Evolutionary conservation across 345 rosid genomes (phyloP).

Genomic region (Fremontodendron californicum): DNA sequence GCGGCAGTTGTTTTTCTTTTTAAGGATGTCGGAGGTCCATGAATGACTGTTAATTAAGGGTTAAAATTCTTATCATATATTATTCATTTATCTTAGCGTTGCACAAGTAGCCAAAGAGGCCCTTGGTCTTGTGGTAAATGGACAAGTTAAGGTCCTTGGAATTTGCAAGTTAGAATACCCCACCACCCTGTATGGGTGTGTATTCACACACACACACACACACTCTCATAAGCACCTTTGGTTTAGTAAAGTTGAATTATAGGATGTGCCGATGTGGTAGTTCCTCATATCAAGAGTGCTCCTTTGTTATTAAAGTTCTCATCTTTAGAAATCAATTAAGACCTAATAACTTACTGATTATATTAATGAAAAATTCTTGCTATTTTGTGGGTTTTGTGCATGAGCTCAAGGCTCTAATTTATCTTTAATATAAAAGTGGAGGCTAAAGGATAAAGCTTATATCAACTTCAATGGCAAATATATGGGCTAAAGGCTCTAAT

Average conservation of each 20-base stretch:
- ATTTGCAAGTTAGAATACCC: neutral
- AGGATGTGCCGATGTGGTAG: neutral
- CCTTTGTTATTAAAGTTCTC: neutral
- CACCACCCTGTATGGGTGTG: neutral
- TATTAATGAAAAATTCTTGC: neutral
- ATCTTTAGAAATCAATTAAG: neutral
- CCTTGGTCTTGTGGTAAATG: neutral
- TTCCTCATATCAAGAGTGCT: neutral
- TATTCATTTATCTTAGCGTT: neutral
- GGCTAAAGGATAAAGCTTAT: neutral
- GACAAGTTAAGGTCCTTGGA: neutral
- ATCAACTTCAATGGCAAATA: constrained; percentile 13
- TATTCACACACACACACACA: neutral
- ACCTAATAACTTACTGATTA: neutral
- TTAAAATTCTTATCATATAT: neutral
- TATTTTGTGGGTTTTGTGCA: neutral
- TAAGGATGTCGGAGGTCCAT: neutral
- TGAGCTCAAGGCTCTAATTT: neutral
- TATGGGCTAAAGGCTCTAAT: neutral
- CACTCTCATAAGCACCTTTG: neutral
- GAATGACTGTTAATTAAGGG: neutral
- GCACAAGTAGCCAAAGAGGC: neutral
- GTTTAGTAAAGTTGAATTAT: neutral
- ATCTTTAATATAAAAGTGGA: neutral
- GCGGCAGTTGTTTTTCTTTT: neutral